Evolutionary conservation across 75 land plant species (phyloP).

Genomic region (Sequoia sempervirens): DNA sequence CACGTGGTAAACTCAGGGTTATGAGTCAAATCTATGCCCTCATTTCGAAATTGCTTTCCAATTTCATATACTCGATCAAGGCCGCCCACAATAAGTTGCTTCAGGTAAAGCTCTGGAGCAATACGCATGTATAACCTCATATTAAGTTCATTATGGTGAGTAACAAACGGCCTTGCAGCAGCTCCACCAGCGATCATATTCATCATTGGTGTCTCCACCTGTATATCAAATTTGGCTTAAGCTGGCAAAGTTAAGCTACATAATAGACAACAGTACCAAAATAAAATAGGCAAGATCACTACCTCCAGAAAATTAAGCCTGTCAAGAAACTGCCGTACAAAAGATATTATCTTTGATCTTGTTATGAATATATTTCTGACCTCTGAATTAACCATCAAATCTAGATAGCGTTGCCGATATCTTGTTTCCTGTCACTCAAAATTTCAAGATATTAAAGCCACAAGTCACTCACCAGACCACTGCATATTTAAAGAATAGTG

Average conservation of each 20-base stretch:
- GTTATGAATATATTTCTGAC: conserved; percentile 76
- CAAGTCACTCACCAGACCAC: not conserved
- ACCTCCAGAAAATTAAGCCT: conserved; percentile 83
- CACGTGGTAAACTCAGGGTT: conserved; percentile 98
- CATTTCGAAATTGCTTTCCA: conserved; percentile 93
- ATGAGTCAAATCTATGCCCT: conserved; percentile 96
- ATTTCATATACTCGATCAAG: conserved; percentile 92
- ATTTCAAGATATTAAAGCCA: not conserved
- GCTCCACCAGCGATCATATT: conserved; percentile 99
- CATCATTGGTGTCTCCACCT: conserved; percentile 99
- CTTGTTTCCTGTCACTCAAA: conserved; percentile 76
- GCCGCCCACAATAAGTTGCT: conserved; percentile 89
- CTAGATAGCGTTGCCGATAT: conserved; percentile 85
- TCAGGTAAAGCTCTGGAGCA: conserved; percentile 92
- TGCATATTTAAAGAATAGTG: not conserved
- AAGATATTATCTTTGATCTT: conserved; percentile 53
- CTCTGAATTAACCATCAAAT: conserved; percentile 83
- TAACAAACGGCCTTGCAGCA: conserved; percentile 89
- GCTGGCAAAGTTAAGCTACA: not conserved
- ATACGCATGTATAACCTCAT: conserved; percentile 87
- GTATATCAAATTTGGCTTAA: conserved; percentile 7
- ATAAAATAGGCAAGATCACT: not conserved
- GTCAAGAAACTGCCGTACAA: conserved; percentile 66
- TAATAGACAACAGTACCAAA: not conserved
- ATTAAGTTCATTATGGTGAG: conserved; percentile 92